These are phyloP conservation scores for Curvularia lunata DNA, from an alignment of 2,329 filamentous ascomycete genomes.

Conservation along the genomic window DNA sequence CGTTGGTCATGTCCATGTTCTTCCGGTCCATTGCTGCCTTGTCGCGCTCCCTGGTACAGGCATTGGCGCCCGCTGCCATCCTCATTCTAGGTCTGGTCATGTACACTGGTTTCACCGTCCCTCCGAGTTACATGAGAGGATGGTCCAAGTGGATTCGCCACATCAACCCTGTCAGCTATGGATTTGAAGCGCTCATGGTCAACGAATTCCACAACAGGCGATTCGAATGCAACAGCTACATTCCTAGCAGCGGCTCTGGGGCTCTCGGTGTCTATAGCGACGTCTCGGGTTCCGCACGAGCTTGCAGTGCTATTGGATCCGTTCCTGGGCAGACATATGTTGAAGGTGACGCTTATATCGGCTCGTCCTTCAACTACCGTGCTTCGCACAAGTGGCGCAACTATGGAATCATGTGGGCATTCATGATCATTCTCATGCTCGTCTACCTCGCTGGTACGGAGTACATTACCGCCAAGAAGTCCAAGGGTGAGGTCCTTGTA, in stretches of 20 bases:
- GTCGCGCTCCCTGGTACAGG: conserved; percentile 69
- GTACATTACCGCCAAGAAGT: conserved; percentile 57
- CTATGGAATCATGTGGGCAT: conserved; percentile 55
- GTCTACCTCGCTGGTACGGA: conserved; percentile 55
- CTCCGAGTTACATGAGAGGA: conserved; percentile 68
- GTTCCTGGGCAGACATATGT: conserved; percentile 48
- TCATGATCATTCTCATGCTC: conserved; percentile 53
- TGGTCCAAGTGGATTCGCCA: conserved; percentile 89
- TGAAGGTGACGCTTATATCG: conserved; percentile 49
- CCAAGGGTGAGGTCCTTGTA: conserved; percentile 59
- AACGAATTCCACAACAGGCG: conserved; percentile 77
- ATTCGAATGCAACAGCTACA: conserved; percentile 59
- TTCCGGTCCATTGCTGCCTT: conserved; percentile 82
- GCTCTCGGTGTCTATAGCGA: conserved; percentile 43
- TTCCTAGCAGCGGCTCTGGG: conserved; percentile 49
- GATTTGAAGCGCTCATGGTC: conserved; percentile 79
- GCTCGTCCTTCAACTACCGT: conserved; percentile 43
- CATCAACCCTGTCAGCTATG: conserved; percentile 78
- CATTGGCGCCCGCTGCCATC: conserved; percentile 62
- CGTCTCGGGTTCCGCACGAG: conserved; percentile 37
- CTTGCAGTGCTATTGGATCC: conserved; percentile 54
- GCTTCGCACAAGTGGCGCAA: conserved; percentile 56
- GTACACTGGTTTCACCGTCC: conserved; percentile 69
- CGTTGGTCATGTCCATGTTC: conserved; percentile 82
- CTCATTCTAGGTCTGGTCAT: conserved; percentile 70